Evolutionary conservation across 257 asterid genomes (phyloP), one percentile per base, ranked within the genome.

Genomic region (Eustoma russellianum): DNA sequence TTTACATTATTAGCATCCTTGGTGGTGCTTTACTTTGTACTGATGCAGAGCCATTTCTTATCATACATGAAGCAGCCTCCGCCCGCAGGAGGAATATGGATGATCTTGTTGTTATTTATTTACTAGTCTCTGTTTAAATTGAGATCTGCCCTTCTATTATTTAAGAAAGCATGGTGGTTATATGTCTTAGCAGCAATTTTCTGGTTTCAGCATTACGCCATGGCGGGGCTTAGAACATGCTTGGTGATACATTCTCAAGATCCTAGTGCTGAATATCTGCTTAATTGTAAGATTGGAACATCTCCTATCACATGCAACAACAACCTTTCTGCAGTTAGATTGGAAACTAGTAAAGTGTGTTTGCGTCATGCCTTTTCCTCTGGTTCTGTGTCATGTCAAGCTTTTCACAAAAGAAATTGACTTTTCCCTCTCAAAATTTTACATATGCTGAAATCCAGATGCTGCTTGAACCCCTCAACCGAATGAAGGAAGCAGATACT

Each of bases 191-290:
- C 33, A 35, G 14, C 1, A 11, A 10, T 28, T 53, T 46, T 68
- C 57, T 54, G 30, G 30, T 59, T 53, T 28, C 88, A 91, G 98
- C 95, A 91, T 71, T 87, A 84, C 71, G 96, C 98, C 12, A 70
- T 77, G 86, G 61, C 65, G 51, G 98, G 98, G 28, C 81, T 87
- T 9, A 82, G 79, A 46, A 91, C 98, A 18, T 91, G 94, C 74
- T 70, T 91, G 66, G 83, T 84, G 56, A 75, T 87, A 53, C 87
- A 87, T 63, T 86, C 98, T 66, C 98, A 84, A 81, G 98, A 91
- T 61, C 92, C 84, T 7, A 80, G 88, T 6, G 81, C 90, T 43
- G 96, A 87, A 17, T 77, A 70, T 74, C 82, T 87, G 59, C 88
- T 91, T 46, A 72, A 81, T 61, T 74, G 86, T 67, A 91, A 82